Evolutionary conservation across 805 yeast genomes (phyloP), one percentile per base, ranked within the genome.

Genomic region (Candida morakotiae): DNA sequence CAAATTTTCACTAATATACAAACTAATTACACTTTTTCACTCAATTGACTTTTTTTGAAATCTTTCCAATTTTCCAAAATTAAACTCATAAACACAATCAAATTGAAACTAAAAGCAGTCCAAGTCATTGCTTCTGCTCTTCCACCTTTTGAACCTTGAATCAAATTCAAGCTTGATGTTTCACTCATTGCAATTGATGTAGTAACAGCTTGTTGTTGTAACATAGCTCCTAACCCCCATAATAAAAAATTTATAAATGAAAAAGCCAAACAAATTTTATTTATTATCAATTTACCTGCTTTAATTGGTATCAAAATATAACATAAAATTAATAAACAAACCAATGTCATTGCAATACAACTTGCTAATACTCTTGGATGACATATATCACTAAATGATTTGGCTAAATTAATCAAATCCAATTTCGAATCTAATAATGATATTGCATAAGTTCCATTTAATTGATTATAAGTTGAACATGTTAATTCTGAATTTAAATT

Each of bases 161-260:
- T 52, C 9, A 75, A 64, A 0, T 65, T 59, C 72, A 79, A 65
- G 14, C 82, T 75, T 9, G 82, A 67, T 1, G 63, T 55, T 2
- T 70, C 68, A 0, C 76, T 65, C 22, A 79, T 49, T n/a, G 52
- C 46, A 6, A 51, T 47, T 4, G 74, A 67, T 2, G 80, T 59
- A 26, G 60, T 61, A 0, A 69, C 65, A 0, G 83, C 82, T 35
- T 79, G 77, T 47, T 77, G 79, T 34, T 71, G 71, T 64, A 83
- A 71, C 74, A 80, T 78, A 1, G 84, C 65, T 2, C 84, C 84
- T 20, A 79, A 56, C 0, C 83, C 85, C 83, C 84, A 79, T 2
- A 79, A 29, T 3, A 79, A 51, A 4, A 68, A 61, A 31, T 66
- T 46, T 0, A 60, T 41, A 0, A 66, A 54, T 14, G 72, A 56